These are phyloP conservation scores for Lasiodiplodia citricola DNA, from an alignment of 2,329 filamentous ascomycete genomes.

Conservation along the genomic window DNA sequence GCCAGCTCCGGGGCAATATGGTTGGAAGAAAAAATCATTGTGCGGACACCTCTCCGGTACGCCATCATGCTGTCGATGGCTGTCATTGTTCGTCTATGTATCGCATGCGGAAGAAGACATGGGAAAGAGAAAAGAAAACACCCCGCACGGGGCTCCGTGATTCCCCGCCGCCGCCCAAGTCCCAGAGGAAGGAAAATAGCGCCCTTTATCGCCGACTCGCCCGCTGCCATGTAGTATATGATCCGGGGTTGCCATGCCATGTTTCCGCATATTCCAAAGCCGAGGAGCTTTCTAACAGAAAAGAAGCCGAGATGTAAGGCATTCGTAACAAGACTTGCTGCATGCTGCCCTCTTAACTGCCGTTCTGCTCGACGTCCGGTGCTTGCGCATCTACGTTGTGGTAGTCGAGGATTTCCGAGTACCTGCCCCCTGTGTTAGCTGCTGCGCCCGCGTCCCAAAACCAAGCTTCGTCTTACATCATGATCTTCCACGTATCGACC, in stretches of 20 bases:
- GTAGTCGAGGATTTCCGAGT: conserved; percentile 98
- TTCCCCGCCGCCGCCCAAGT: not conserved
- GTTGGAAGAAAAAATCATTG: not conserved
- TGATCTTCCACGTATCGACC: conserved; percentile 99
- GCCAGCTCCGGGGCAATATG: conserved; percentile 9
- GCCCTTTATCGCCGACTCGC: conserved; percentile 20
- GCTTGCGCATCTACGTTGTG: conserved; percentile 78
- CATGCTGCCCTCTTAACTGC: conserved; percentile 13
- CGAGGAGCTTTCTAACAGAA: conserved; percentile 19
- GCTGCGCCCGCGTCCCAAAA: not conserved
- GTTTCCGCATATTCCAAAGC: conserved; percentile 11
- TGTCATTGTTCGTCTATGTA: conserved; percentile 22
- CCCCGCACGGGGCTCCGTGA: conserved; percentile 1
- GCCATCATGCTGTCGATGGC: not conserved
- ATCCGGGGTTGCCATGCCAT: conserved; percentile 6
- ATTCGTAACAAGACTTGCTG: not conserved
- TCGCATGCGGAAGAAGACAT: conserved; percentile 9
- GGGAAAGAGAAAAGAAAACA: conserved; percentile 21
- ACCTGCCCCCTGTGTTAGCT: conserved; percentile 62
- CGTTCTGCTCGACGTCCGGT: conserved; percentile 33
- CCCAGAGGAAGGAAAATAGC: conserved; percentile 18
- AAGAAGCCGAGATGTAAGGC: conserved; percentile 5
- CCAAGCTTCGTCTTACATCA: conserved; percentile 77
- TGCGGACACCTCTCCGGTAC: conserved; percentile 1
- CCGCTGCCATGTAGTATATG: conserved; percentile 14